These are phyloP conservation scores for Pseudozyma hubeiensis DNA, from an alignment of 1,284 basidiomycete species.

Conservation along the genomic window DNA sequence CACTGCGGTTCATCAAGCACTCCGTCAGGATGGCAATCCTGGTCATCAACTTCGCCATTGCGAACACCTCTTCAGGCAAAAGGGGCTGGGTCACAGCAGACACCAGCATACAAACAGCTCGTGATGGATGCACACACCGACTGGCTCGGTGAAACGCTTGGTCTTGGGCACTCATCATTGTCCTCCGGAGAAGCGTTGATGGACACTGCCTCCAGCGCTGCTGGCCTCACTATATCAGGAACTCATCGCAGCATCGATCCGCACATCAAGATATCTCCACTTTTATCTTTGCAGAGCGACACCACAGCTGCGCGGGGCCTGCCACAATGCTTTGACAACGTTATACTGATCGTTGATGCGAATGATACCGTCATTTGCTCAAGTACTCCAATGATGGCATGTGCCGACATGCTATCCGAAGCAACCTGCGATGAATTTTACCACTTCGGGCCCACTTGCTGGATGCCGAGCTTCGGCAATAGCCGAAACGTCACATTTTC, in stretches of 20 bases:
- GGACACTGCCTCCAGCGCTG: too few relatives aligned
- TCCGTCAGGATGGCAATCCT: too few relatives aligned
- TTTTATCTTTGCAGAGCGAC: too few relatives aligned
- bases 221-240: too few relatives aligned
- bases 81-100: conserved; percentile 1
- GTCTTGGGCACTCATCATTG: conserved; percentile 4
- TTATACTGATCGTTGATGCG: conserved; percentile 9
- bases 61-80: too few relatives aligned
- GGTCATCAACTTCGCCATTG: not conserved
- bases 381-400: conserved; percentile 4
- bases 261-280: too few relatives aligned
- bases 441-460: not conserved
- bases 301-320: not conserved
- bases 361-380: conserved; percentile 9
- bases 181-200: not conserved
- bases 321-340: not conserved
- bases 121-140: conserved; percentile 5
- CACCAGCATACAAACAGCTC: conserved; percentile 9
- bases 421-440: not conserved
- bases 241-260: too few relatives aligned
- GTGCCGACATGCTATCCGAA: conserved; percentile 5
- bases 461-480: not conserved
- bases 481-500: conserved; percentile 2
- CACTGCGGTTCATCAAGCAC: not conserved
- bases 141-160: conserved; percentile 6